These are phyloP conservation scores for Hygrocybe coccinea DNA, from an alignment of 768 basidiomycete species.

Conservation along the genomic window DNA sequence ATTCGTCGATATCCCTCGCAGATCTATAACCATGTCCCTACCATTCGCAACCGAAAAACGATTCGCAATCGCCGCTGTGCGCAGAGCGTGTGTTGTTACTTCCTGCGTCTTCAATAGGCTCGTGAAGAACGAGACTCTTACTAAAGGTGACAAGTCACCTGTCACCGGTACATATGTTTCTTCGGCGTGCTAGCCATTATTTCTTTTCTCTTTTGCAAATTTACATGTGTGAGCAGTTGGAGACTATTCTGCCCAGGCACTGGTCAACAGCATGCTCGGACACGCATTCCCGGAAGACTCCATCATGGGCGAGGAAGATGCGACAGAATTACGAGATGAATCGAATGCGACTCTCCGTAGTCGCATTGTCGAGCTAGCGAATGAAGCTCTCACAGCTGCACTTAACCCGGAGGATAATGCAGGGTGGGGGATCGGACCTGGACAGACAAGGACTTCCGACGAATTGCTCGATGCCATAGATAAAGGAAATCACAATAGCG, in stretches of 20 bases:
- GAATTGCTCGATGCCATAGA: slow-evolving; percentile 85
- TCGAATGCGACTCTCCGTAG: slow-evolving; percentile 43
- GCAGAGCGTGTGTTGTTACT: slow-evolving; percentile 80
- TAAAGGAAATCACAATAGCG: slow-evolving; percentile 70
- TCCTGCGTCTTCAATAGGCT: slow-evolving; percentile 81
- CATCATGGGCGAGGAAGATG: slow-evolving; percentile 95
- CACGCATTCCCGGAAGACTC: slow-evolving; percentile 78
- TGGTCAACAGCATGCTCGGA: slow-evolving; percentile 76
- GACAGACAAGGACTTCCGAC: slow-evolving; percentile 44
- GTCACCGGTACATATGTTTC: slow-evolving; percentile 61
- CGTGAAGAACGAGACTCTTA: slow-evolving; percentile 78
- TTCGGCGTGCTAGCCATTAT: not conserved
- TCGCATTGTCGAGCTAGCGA: slow-evolving; percentile 77
- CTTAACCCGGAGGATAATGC: slow-evolving; percentile 52
- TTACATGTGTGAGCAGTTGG: slow-evolving; percentile 52
- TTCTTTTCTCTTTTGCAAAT: not conserved
- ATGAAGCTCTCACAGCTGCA: slow-evolving; percentile 61
- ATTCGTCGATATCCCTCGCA: not conserved
- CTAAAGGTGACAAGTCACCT: slow-evolving; percentile 88
- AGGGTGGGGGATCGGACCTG: slow-evolving; percentile 71
- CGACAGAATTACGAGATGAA: slow-evolving; percentile 62
- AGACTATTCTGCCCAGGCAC: slow-evolving; percentile 90
- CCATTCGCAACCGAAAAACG: slow-evolving; percentile 64
- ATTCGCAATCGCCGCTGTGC: slow-evolving; percentile 82
- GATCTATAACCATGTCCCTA: slow-evolving; percentile 42